Conservation (phyloP, 306 rosid genomes). For the Castanospermum australe region DNA sequence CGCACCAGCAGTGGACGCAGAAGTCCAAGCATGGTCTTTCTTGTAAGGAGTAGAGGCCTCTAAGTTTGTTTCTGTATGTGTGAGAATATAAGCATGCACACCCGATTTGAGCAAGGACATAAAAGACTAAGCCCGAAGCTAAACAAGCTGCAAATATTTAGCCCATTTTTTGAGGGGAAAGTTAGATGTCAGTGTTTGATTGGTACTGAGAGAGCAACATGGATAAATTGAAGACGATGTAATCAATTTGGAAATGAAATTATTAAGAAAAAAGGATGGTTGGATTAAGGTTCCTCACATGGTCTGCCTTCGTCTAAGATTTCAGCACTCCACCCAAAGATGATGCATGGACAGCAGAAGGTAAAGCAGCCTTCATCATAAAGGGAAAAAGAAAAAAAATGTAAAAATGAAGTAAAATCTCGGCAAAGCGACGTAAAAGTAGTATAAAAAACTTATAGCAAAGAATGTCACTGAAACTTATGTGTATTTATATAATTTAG, state of each 20-base stretch:
- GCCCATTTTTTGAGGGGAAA: not conserved
- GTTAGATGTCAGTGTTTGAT: no score
- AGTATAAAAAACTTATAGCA: no score
- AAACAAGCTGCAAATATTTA: slow-evolving; percentile 12
- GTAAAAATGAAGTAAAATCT: not conserved
- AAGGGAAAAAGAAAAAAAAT: not conserved
- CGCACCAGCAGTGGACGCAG: not conserved
- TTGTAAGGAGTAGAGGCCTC: not conserved
- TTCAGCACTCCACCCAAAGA: slow-evolving; percentile 8
- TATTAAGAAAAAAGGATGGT: no score
- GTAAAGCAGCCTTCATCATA: not conserved
- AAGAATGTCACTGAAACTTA: no score
- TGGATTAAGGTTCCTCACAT: not conserved
- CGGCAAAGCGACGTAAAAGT: no score
- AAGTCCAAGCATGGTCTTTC: not conserved
- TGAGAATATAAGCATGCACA: not conserved
- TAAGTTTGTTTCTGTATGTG: slow-evolving; percentile 7
- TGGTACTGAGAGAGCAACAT: no score
- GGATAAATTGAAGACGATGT: no score
- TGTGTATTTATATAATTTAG: no score
- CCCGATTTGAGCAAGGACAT: not conserved
- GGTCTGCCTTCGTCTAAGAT: slow-evolving; percentile 4
- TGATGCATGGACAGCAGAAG: slow-evolving; percentile 1
- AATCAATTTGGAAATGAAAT: no score
- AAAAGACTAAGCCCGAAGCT: not conserved